These are phyloP conservation scores for Dysphania ambrosioides DNA, from an alignment of 148 eudicot genomes.

Conservation along the genomic window DNA sequence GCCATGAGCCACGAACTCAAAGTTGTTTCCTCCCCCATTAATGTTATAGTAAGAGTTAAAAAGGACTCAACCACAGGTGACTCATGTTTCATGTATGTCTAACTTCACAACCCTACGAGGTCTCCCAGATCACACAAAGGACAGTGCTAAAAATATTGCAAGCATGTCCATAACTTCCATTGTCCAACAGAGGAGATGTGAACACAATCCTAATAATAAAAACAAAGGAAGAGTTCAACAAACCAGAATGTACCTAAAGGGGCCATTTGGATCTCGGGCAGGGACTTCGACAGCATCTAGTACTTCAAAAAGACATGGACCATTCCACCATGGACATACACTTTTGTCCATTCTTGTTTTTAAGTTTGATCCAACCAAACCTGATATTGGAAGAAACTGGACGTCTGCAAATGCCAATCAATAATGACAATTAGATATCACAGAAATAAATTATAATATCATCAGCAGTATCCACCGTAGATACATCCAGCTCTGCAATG, in stretches of 20 bases:
- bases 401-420: constrained; percentile 55
- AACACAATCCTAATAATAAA: neutral
- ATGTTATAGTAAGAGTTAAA: neutral
- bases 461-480: neutral
- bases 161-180: neutral
- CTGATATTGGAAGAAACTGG: constrained; percentile 87
- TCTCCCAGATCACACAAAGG: neutral
- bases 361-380: constrained; percentile 70
- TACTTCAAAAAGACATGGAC: constrained; percentile 88
- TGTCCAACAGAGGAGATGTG: neutral
- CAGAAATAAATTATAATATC: neutral
- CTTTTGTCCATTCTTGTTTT: constrained; percentile 59
- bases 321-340: constrained; percentile 84
- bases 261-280: constrained; percentile 77
- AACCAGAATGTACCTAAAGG: constrained; percentile 52
- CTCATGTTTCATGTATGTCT: neutral
- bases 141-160: neutral
- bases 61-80: neutral
- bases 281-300: constrained; percentile 83
- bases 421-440: neutral
- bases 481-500: neutral
- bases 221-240: neutral
- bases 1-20: neutral
- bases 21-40: neutral
- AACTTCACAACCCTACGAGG: neutral